Evolutionary conservation across 306 rosid genomes (phyloP).

Genomic region (Cyclanthera cordifolia): DNA sequence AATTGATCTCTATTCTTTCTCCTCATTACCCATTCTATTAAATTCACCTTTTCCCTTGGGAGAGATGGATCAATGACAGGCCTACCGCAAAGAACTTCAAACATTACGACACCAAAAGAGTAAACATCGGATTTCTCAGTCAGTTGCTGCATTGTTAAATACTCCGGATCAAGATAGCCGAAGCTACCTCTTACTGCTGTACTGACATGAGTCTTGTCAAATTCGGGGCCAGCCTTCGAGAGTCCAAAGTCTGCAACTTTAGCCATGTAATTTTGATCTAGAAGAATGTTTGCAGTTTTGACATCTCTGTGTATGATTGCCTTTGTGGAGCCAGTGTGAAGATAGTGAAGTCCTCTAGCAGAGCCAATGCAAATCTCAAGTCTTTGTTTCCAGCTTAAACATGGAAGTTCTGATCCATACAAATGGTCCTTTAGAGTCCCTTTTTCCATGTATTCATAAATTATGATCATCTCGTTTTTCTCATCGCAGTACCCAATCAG

Average conservation of each 20-base stretch:
- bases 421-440: slow-evolving; percentile 49
- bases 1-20: slow-evolving; percentile 18
- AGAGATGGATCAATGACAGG: slow-evolving; percentile 60
- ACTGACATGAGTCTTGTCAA: slow-evolving; percentile 47
- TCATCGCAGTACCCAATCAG: slow-evolving; percentile 61
- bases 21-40: slow-evolving; percentile 46
- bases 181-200: slow-evolving; percentile 68
- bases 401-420: slow-evolving; percentile 31
- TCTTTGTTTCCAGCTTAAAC: slow-evolving; percentile 51
- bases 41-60: slow-evolving; percentile 36
- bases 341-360: slow-evolving; percentile 71
- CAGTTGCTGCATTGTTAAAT: slow-evolving; percentile 44
- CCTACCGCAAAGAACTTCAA: slow-evolving; percentile 61
- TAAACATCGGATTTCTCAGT: slow-evolving; percentile 65
- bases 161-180: slow-evolving; percentile 74
- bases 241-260: slow-evolving; percentile 69
- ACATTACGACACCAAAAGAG: slow-evolving; percentile 68
- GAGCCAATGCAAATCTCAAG: slow-evolving; percentile 66
- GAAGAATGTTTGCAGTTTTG: slow-evolving; percentile 60
- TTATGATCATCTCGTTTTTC: slow-evolving; percentile 45
- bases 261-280: slow-evolving; percentile 48
- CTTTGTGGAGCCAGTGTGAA: slow-evolving; percentile 55
- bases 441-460: slow-evolving; percentile 55
- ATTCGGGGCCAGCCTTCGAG: slow-evolving; percentile 54
- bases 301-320: slow-evolving; percentile 66